Evolutionary conservation across 805 yeast genomes (phyloP), one percentile per base, ranked within the genome.

Genomic region (Tetrapisispora pingtungensis): DNA sequence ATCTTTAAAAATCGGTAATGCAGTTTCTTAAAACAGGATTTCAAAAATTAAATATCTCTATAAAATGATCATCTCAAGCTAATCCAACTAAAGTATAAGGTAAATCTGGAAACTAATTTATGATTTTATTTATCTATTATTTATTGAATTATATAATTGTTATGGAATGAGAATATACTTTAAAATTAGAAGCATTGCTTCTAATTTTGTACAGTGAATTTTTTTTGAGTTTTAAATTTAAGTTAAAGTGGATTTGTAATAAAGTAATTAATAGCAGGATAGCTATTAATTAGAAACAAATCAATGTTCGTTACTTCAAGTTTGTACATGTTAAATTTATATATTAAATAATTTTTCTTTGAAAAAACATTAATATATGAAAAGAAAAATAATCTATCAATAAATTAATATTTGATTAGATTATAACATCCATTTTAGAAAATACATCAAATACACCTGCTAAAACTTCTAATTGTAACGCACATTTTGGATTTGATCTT

Each of bases 401-500:
- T 4, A 28, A 12, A 4, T 4, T 5, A 15, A 17, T 13, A 41
- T 27, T 27, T 18, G 8, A 35, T 64, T 69, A 87, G 62, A 88
- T 72, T 48, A 89, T 76, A 46, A 94, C 79, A 66, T 93, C 98
- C 84, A 93, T 83, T 65, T 88, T 81, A 14, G 96, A 77, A 63
- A 89, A 90, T 7, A 90, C 95, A 56, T 81, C 78, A 47, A 89
- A 70, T 4, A 93, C 96, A 40, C 96, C 97, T 22, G 97, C 96
- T 45, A 93, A 73, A 41, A 89, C 81, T 67, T 93, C 98, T 51
- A 90, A 63, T 55, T 78, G 84, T 53, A 87, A 71, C 42, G 82
- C 93, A 36, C 54, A 52, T 3, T 62, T 66, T 27, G 68, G 62
- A 40, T 59, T 59, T 14, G 56, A 53, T 41, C 57, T 67, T 27